Evolutionary conservation across 164 flowering plant genomes (phyloP).

Genomic region (Chloranthus sessilifolius): DNA sequence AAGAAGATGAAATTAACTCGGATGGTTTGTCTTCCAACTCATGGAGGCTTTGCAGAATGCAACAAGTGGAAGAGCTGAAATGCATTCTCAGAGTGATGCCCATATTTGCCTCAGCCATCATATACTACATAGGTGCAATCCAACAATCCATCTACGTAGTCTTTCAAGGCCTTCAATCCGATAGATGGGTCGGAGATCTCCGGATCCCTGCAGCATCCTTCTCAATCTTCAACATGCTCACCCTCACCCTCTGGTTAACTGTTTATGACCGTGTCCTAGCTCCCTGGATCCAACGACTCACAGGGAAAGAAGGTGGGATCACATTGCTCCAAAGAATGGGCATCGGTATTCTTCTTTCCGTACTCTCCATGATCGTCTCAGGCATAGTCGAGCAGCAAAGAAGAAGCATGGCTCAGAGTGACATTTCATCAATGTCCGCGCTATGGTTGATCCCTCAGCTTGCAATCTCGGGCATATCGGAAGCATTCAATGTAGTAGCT

Average conservation of each 20-base stretch:
- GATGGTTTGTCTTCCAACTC: constrained; percentile 64
- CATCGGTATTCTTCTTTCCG: constrained; percentile 34
- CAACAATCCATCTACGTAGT: constrained; percentile 39
- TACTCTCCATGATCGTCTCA: constrained; percentile 32
- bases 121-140: constrained; percentile 28
- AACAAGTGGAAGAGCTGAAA: constrained; percentile 79
- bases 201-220: constrained; percentile 51
- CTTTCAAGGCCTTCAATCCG: constrained; percentile 54
- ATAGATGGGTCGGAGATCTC: constrained; percentile 37
- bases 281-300: constrained; percentile 28
- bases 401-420: constrained; percentile 31
- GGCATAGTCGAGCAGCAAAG: constrained; percentile 42
- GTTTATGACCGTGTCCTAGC: constrained; percentile 52
- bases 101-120: constrained; percentile 47
- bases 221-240: constrained; percentile 39
- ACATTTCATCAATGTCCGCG: constrained; percentile 42
- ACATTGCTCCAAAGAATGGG: constrained; percentile 57
- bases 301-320: constrained; percentile 43
- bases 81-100: constrained; percentile 69
- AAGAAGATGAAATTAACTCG: constrained; percentile 38
- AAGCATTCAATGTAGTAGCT: constrained; percentile 41
- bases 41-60: constrained; percentile 69
- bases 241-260: constrained; percentile 55
- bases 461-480: constrained; percentile 38
- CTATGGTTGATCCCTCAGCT: constrained; percentile 56